Evolutionary conservation across 305 asterid genomes (phyloP).

Genomic region (Fraxinus dipetala): DNA sequence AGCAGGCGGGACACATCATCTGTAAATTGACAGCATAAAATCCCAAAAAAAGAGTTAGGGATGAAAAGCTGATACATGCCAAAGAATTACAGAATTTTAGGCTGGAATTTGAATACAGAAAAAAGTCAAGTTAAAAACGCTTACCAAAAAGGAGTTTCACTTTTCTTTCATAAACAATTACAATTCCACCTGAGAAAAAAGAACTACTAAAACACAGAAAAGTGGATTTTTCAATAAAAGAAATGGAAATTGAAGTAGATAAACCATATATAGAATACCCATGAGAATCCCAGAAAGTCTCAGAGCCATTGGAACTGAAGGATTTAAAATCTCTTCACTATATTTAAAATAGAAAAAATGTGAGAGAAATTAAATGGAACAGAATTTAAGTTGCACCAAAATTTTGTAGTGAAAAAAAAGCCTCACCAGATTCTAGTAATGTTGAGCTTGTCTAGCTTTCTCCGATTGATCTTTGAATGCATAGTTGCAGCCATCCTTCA

Average conservation of each 20-base stretch:
- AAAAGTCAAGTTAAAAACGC: background rate
- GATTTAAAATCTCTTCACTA: constrained; percentile 87
- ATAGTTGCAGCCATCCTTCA: constrained; percentile 93
- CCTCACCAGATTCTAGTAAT: constrained; percentile 72
- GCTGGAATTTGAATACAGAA: background rate
- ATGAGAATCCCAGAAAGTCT: constrained; percentile 93
- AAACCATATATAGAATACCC: constrained; percentile 46
- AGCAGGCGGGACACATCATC: constrained; percentile 86
- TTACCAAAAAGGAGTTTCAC: constrained; percentile 85
- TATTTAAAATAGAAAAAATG: background rate
- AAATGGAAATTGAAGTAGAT: background rate
- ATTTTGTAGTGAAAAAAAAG: background rate
- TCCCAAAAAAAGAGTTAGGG: background rate
- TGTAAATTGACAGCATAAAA: constrained; percentile 34
- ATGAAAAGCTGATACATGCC: background rate
- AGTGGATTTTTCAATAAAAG: background rate
- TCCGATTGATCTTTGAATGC: constrained; percentile 71
- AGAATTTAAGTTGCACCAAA: background rate
- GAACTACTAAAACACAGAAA: background rate
- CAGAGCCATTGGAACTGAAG: constrained; percentile 93
- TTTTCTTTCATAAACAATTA: constrained; percentile 87
- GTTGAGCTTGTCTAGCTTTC: constrained; percentile 66
- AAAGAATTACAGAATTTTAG: background rate
- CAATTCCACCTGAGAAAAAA: constrained; percentile 74
- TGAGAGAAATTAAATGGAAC: constrained; percentile 6